Evolutionary conservation across 495 filamentous ascomycete genomes (phyloP).

Genomic region (Lasiosphaeris hirsuta): DNA sequence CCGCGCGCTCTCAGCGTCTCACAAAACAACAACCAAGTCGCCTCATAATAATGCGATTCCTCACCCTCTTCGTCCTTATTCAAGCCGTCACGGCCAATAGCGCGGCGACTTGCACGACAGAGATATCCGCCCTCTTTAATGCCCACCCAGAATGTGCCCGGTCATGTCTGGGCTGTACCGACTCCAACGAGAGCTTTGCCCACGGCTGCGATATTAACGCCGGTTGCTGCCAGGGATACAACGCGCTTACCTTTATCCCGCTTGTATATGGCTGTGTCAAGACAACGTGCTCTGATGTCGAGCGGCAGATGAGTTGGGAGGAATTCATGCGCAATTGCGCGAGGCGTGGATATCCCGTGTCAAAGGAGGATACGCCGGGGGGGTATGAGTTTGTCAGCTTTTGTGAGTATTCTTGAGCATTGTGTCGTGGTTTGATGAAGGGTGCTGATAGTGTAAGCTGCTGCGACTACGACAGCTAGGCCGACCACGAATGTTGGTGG

Average conservation of each 20-base stretch:
- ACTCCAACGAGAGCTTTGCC: slow-evolving; percentile 4
- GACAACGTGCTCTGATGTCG: not conserved
- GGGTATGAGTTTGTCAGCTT: slow-evolving; percentile 2
- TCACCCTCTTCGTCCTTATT: too few species aligned
- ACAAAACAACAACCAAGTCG: too few species aligned
- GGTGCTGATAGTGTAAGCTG: not conserved
- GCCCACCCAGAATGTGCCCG: not conserved
- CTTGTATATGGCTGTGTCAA: slow-evolving; percentile 7
- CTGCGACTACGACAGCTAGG: not conserved
- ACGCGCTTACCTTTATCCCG: not conserved
- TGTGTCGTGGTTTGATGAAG: too few species aligned
- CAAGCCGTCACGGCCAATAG: too few species aligned
- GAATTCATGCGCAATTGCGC: slow-evolving; percentile 2
- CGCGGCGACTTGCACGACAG: not conserved
- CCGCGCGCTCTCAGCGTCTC: too few species aligned
- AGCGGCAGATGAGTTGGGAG: slow-evolving; percentile 3
- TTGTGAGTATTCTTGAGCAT: not conserved
- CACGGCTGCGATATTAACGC: slow-evolving; percentile 1
- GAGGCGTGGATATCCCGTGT: not conserved
- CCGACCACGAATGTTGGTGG: not conserved
- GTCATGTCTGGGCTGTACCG: slow-evolving; percentile 1
- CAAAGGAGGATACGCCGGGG: not conserved
- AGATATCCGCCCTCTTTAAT: not conserved
- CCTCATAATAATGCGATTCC: too few species aligned
- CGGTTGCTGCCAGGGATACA: not conserved